Percentiles rank a stretch among this genome's conserved stretches.
These are phyloP conservation scores for Aureobasidium sp. DNA, from an alignment of 2,329 filamentous ascomycete species.

Conservation along the genomic window DNA sequence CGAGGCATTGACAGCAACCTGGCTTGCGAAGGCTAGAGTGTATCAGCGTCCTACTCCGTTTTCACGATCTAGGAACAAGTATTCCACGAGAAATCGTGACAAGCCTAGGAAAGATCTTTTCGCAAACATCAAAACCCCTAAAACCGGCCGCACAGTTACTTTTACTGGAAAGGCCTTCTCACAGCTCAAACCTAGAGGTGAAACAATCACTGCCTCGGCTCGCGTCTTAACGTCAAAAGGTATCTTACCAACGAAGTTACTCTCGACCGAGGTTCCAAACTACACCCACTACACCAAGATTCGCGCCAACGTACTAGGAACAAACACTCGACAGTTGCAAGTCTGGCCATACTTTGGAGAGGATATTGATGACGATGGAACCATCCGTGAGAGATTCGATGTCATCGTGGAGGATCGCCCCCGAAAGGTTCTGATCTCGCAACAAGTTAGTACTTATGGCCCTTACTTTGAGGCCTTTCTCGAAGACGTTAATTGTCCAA, in stretches of 20 bases:
- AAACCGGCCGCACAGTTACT: background rate
- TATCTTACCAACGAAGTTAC: too few relatives aligned
- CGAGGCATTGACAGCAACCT: constrained; percentile 16
- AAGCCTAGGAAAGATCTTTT: background rate
- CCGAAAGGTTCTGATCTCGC: constrained; percentile 28
- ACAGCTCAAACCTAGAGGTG: background rate
- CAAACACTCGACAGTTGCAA: constrained; percentile 36
- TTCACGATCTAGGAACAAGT: background rate
- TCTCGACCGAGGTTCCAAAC: constrained; percentile 26
- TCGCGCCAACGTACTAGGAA: constrained; percentile 35
- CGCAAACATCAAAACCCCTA: background rate
- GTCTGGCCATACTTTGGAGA: constrained; percentile 35
- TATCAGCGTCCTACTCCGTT: background rate
- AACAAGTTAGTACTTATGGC: constrained; percentile 32
- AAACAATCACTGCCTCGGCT: background rate
- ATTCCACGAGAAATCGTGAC: background rate
- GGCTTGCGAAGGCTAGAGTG: constrained; percentile 15
- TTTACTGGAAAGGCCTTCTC: background rate
- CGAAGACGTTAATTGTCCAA: constrained; percentile 29
- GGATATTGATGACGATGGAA: constrained; percentile 25
- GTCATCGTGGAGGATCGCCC: constrained; percentile 26
- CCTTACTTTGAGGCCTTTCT: constrained; percentile 32
- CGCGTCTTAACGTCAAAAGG: background rate
- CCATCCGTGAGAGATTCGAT: constrained; percentile 26
- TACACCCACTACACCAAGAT: constrained; percentile 39